Base-by-base conservation (phyloP, 1,284 basidiomycete species). In the Puccinia coronata region DNA sequence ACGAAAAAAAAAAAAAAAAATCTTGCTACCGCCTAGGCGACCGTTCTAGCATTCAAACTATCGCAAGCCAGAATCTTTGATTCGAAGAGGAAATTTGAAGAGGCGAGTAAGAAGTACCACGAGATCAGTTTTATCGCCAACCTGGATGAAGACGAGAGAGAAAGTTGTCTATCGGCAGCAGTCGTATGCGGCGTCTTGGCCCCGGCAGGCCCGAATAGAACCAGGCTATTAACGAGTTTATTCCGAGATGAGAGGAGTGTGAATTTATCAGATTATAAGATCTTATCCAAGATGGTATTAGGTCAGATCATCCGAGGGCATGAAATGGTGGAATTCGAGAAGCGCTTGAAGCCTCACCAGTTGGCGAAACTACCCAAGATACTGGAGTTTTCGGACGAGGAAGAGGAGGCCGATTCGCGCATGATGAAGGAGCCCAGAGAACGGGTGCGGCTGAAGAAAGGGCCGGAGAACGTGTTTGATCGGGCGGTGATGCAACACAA, bases 401-500 rank as follows among this genome's bases (percentile, higher is more conserved):
- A 83, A 5, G 84, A 91, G 59, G 90, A 88, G 72, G 86, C 86
- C 31, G 86, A 53, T 6, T 16, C n/a, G 34, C 14, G 28, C 3
- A 31, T 36, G 34, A 53, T 53, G 49, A n/a, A 3, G 31, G 90
- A 90, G 70, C 87, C 90, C 8, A 88, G 87, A 5, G 65, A 83
- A 43, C n/a, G 80, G 75, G 86, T 83, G 83, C 89, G 88, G 75
- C 92, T 92, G 87, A 93, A 89, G 82, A 90, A 91, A 49, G 93
- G 93, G 0, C 95, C 96, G 0, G 92, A 93, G 8, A 98, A 95
- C 12, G 95, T 99, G n/a, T 90, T 99, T 43, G 96, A 98, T 86
- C 90, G 95, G 72, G 97, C 97, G 1, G 93, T 99, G 69, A 93
- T 98, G 91, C 96, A 99, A 86, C 97, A 99, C 87, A 99, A 99